Percentiles rank a stretch among this genome's conserved stretches.
These are phyloP conservation scores for Barnettozyma botsteinii DNA, from an alignment of 805 yeast species.

Conservation along the genomic window DNA sequence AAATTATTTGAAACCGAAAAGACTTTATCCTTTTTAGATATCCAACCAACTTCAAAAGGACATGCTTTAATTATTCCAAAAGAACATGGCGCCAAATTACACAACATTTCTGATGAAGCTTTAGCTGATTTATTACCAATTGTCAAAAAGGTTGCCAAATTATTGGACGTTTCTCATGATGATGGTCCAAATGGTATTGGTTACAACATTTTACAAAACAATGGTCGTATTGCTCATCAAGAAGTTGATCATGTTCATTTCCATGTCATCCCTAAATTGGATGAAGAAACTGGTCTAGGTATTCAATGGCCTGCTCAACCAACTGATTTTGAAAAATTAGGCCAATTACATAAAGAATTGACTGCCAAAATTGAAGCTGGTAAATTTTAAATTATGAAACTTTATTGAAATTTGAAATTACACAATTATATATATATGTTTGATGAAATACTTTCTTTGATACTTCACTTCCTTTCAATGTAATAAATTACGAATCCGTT, in stretches of 20 bases:
- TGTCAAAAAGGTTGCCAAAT: conserved; percentile 77
- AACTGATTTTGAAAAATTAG: conserved; percentile 70
- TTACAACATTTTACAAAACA: conserved; percentile 87
- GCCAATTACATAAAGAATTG: conserved; percentile 58
- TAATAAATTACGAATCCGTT: conserved; percentile 43
- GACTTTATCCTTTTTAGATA: conserved; percentile 82
- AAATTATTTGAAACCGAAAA: conserved; percentile 83
- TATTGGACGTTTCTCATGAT: conserved; percentile 57
- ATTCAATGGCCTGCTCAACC: conserved; percentile 94
- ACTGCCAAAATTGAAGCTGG: conserved; percentile 34
- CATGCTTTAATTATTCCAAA: conserved; percentile 91
- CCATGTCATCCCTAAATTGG: conserved; percentile 90
- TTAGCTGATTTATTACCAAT: conserved; percentile 82
- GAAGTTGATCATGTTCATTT: conserved; percentile 94
- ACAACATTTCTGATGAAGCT: conserved; percentile 88
- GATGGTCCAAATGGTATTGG: conserved; percentile 67
- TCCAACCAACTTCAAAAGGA: conserved; percentile 86
- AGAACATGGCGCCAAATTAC: conserved; percentile 88
- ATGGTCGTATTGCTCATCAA: conserved; percentile 94
- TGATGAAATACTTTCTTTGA: neutral
- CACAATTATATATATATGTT: neutral
- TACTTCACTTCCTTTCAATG: conserved; percentile 15
- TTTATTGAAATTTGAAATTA: neutral
- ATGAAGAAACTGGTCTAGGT: conserved; percentile 63
- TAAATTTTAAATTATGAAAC: conserved; percentile 5